A percentile compares a stretch with the other conserved stretches of the same genome.
phyloP scores from a whole-genome alignment of 805 yeast species.

The Lipomyces starkeyi region DNA sequence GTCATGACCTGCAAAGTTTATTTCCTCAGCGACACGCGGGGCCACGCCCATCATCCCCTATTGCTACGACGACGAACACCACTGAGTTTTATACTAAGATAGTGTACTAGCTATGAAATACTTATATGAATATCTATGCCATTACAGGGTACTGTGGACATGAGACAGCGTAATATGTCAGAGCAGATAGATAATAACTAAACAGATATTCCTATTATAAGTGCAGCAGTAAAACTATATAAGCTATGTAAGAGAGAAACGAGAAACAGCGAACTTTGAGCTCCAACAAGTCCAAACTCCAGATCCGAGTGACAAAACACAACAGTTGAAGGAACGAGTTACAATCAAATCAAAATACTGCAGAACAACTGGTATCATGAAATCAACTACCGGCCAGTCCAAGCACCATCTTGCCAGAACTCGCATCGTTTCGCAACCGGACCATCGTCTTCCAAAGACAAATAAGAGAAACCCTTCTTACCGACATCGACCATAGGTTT shows the following conservation, averaged over 20 bases:
- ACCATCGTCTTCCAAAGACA: conserved; percentile 18
- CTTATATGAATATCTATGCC: neutral
- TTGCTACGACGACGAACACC: too few species aligned
- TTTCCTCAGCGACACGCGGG: neutral
- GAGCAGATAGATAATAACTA: neutral
- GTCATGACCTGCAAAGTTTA: neutral
- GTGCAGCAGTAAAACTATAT: neutral
- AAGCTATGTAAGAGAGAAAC: neutral
- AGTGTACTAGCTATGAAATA: too few species aligned
- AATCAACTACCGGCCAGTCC: conserved; percentile 26
- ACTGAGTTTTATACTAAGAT: neutral
- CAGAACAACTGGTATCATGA: neutral
- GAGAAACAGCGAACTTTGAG: neutral
- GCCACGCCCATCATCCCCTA: too few species aligned
- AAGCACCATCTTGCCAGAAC: conserved; percentile 33
- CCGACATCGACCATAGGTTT: conserved; percentile 27
- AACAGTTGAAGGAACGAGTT: neutral
- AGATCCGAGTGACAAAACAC: neutral
- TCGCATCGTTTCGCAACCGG: conserved; percentile 21
- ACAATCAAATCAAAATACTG: too few species aligned
- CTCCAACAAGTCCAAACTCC: neutral
- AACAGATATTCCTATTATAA: neutral
- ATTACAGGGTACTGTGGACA: neutral
- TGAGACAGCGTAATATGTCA: neutral
- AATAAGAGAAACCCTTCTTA: conserved; percentile 3